A percentile compares a stretch with the other conserved stretches of the same genome.
Evolutionary conservation across 1,284 basidiomycete genomes (phyloP).

Genomic region (Lentinus polychrous): DNA sequence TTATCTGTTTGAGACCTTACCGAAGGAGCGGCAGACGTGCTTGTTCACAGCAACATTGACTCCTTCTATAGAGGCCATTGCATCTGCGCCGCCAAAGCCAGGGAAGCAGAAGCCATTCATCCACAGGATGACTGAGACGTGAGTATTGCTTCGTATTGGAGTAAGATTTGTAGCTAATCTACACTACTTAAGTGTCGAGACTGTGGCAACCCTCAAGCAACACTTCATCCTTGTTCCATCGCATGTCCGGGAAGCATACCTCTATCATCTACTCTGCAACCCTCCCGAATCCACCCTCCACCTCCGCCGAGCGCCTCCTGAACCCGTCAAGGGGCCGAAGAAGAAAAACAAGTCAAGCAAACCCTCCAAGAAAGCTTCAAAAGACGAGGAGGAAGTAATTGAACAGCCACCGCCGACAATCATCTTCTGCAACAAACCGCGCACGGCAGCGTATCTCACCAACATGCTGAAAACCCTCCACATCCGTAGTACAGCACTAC

Average conservation of each 20-base stretch:
- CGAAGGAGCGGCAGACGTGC: conserved; percentile 87
- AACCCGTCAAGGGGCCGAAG: conserved; percentile 25
- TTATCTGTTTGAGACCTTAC: conserved; percentile 74
- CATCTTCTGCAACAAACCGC: conserved; percentile 87
- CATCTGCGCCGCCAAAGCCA: conserved; percentile 63
- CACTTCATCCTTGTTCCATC: conserved; percentile 91
- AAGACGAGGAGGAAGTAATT: conserved; percentile 41
- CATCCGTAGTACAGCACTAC: conserved; percentile 85
- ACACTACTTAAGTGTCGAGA: conserved; percentile 61
- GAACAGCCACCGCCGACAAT: conserved; percentile 86
- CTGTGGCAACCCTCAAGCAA: conserved; percentile 81
- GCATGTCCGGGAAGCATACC: conserved; percentile 90
- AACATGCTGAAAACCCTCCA: conserved; percentile 71
- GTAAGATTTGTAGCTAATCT: conserved; percentile 8
- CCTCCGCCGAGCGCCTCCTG: conserved; percentile 57
- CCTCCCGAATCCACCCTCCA: conserved; percentile 74
- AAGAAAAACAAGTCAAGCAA: conserved; percentile 22
- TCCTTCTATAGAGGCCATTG: conserved; percentile 78
- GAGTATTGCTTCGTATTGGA: conserved; percentile 22
- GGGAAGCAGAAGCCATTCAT: conserved; percentile 89
- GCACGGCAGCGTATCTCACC: conserved; percentile 88
- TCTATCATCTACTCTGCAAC: conserved; percentile 86
- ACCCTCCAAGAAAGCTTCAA: conserved; percentile 23
- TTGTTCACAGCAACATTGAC: conserved; percentile 96
- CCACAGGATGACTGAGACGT: conserved; percentile 77